phyloP scores from a whole-genome alignment of 148 eudicot species.

The Cornus kousa region DNA sequence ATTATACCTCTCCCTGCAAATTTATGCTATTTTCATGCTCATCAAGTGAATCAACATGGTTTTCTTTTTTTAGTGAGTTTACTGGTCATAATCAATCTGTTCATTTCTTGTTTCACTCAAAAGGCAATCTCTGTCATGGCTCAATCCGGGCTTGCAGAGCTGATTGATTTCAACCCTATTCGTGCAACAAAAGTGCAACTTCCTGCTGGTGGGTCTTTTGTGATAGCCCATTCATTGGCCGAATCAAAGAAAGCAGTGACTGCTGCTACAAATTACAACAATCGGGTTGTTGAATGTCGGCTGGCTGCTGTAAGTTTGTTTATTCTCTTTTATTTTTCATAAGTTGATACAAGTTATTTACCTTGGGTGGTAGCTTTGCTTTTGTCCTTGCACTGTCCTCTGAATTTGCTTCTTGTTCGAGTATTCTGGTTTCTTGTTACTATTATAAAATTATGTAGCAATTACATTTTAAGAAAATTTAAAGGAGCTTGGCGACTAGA shows the following conservation, averaged over 20 bases:
- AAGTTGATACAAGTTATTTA: neutral
- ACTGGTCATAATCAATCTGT: slow-evolving; percentile 1
- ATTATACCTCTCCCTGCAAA: neutral
- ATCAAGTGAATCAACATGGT: neutral
- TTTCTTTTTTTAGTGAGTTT: neutral
- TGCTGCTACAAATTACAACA: slow-evolving; percentile 95
- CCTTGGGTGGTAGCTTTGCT: neutral
- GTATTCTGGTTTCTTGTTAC: neutral
- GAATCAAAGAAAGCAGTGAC: slow-evolving; percentile 97
- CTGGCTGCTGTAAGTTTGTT: slow-evolving; percentile 77
- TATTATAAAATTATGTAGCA: too few species aligned
- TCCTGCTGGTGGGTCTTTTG: slow-evolving; percentile 87
- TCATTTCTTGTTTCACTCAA: slow-evolving; percentile 11
- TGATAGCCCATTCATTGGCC: slow-evolving; percentile 92
- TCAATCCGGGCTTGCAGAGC: slow-evolving; percentile 77
- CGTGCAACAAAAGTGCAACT: slow-evolving; percentile 97
- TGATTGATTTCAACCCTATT: slow-evolving; percentile 92
- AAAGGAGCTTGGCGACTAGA: too few species aligned
- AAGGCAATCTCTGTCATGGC: slow-evolving; percentile 99
- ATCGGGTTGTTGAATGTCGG: slow-evolving; percentile 96
- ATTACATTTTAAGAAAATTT: too few species aligned
- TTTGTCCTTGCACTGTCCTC: neutral
- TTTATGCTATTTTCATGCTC: neutral
- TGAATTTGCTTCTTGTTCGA: neutral
- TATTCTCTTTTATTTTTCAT: neutral